Conservation (phyloP, 495 filamentous ascomycete genomes). For the Aspergillus nanangensis region DNA sequence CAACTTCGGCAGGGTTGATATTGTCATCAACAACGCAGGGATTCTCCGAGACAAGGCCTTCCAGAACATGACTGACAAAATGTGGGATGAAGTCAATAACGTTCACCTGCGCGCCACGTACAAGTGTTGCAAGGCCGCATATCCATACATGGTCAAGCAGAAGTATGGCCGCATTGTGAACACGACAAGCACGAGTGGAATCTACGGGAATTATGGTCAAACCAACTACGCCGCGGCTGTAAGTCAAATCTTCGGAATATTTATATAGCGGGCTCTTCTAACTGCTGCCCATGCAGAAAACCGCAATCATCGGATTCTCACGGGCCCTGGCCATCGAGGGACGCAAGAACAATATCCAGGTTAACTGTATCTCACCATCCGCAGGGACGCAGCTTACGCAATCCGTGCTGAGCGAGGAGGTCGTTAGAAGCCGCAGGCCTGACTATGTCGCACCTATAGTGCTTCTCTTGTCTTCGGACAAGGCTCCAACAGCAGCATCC, state of each 20-base stretch:
- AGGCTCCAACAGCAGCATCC: slow-evolving; percentile 77
- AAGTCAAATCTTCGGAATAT: too few relatives aligned
- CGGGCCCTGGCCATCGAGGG: slow-evolving; percentile 91
- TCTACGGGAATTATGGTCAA: slow-evolving; percentile 99
- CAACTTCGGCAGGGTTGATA: slow-evolving; percentile 87
- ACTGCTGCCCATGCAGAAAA: too few relatives aligned
- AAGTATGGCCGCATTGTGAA: slow-evolving; percentile 97
- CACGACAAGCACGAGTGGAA: slow-evolving; percentile 93
- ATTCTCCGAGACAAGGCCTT: slow-evolving; percentile 98
- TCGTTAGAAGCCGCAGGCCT: slow-evolving; percentile 99
- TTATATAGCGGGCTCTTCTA: too few relatives aligned
- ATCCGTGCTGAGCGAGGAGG: slow-evolving; percentile 92
- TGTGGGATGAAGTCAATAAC: slow-evolving; percentile 88
- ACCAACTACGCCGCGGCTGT: slow-evolving; percentile 95
- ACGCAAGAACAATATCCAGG: slow-evolving; percentile 94
- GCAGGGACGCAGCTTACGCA: slow-evolving; percentile 94
- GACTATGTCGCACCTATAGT: slow-evolving; percentile 96
- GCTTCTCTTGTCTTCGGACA: slow-evolving; percentile 82
- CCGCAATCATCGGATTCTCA: slow-evolving; percentile 94
- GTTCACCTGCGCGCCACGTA: slow-evolving; percentile 95
- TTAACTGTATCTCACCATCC: slow-evolving; percentile 98
- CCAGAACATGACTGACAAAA: slow-evolving; percentile 90
- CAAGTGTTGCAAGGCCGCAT: slow-evolving; percentile 95
- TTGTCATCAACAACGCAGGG: slow-evolving; percentile 95
- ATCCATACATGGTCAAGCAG: slow-evolving; percentile 97